Conservation (phyloP, 208 protist genomes). For the Sergeia podlipaevii region DNA sequence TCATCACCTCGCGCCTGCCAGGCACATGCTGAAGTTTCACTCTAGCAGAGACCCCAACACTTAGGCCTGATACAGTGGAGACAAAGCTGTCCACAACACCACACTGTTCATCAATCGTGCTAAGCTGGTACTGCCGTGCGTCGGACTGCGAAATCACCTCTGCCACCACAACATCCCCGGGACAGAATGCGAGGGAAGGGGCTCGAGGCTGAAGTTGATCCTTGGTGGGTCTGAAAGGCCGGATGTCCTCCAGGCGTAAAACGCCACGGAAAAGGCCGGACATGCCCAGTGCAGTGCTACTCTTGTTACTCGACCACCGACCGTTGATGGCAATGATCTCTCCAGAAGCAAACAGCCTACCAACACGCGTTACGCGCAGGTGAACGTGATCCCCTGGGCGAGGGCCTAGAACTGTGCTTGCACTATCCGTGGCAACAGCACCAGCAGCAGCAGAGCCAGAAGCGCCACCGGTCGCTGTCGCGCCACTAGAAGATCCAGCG, state of each 20-base stretch:
- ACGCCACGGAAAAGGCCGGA: conserved; percentile 48
- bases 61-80: not conserved
- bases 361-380: conserved; percentile 54
- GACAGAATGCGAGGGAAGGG: conserved; percentile 40
- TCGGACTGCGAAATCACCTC: conserved; percentile 81
- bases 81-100: conserved; percentile 54
- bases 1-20: conserved; percentile 54
- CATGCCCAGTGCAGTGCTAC: not conserved
- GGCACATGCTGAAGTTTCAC: conserved; percentile 47
- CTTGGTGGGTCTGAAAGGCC: conserved; percentile 49
- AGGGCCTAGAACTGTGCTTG: conserved; percentile 36
- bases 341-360: conserved; percentile 45
- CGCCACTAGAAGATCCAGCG: not conserved
- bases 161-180: conserved; percentile 64
- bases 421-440: not conserved
- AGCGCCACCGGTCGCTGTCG: too few relatives aligned
- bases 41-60: conserved; percentile 2
- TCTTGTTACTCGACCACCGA: conserved; percentile 49
- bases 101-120: conserved; percentile 41
- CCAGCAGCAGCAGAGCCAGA: not conserved
- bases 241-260: conserved; percentile 69
- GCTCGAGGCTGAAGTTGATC: conserved; percentile 50
- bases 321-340: conserved; percentile 75
- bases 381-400: conserved; percentile 54
- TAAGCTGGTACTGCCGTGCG: conserved; percentile 73